A percentile compares a stretch with the other conserved stretches of the same genome.
phyloP scores from a whole-genome alignment of 2,329 filamentous ascomycete species.

The Alternaria novae-zelandiae region DNA sequence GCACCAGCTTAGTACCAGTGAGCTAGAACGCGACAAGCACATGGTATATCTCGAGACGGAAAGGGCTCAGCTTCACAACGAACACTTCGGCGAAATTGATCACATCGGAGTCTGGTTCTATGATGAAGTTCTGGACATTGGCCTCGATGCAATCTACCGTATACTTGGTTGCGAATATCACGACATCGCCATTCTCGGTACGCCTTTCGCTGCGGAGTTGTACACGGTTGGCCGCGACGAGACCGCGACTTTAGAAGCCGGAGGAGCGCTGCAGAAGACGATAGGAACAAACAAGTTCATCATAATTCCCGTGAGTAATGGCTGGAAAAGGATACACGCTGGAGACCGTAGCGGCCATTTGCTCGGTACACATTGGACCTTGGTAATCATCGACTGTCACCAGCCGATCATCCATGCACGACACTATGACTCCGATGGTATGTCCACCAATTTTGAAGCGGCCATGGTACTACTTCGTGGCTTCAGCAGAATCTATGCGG shows the following conservation, averaged over 20 bases:
- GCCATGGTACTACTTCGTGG: background rate
- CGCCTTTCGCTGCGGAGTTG: background rate
- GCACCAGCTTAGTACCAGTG: background rate
- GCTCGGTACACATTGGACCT: background rate
- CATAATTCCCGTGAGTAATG: background rate
- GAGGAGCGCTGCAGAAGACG: background rate
- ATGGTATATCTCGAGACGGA: background rate
- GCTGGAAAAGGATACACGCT: background rate
- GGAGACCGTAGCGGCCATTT: background rate
- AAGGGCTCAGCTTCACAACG: background rate
- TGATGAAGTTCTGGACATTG: background rate
- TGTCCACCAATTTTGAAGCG: background rate
- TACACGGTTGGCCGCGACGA: background rate
- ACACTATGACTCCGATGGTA: background rate
- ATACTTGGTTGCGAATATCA: background rate
- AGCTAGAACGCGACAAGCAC: background rate
- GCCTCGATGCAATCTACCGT: background rate
- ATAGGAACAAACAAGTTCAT: background rate
- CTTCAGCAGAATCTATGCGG: background rate
- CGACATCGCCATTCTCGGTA: background rate
- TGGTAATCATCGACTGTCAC: constrained; percentile 3
- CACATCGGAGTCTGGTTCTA: background rate
- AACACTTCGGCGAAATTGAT: background rate
- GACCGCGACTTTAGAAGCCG: background rate
- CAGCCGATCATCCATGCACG: background rate